These are phyloP conservation scores for Arctium lappa DNA, from an alignment of 129 eudicot species.

Conservation along the genomic window DNA sequence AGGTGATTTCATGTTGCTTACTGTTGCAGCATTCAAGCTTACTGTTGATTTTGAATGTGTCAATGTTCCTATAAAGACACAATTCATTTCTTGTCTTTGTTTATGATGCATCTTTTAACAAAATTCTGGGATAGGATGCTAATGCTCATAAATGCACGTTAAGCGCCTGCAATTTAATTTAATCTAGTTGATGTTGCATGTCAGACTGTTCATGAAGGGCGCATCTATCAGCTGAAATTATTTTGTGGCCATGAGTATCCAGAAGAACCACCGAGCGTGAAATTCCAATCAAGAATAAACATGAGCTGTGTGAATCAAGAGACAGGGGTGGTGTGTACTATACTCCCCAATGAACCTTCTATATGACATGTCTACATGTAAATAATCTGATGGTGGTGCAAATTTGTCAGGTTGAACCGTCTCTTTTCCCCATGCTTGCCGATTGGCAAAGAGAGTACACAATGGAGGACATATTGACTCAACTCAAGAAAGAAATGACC, in stretches of 20 bases:
- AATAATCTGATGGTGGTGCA: constrained; percentile 10
- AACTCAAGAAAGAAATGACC: constrained; percentile 73
- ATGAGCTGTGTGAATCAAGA: constrained; percentile 55
- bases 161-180: background rate
- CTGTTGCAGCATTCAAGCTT: background rate
- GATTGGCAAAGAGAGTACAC: constrained; percentile 81
- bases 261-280: constrained; percentile 48
- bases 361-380: constrained; percentile 4
- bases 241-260: constrained; percentile 55
- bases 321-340: constrained; percentile 60
- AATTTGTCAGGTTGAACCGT: constrained; percentile 64
- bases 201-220: constrained; percentile 81
- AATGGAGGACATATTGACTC: constrained; percentile 72
- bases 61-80: background rate
- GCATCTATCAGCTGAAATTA: constrained; percentile 60
- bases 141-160: background rate
- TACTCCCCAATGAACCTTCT: background rate
- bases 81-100: background rate
- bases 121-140: background rate
- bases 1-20: background rate
- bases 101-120: background rate
- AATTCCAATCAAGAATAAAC: constrained; percentile 53
- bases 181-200: constrained; percentile 8
- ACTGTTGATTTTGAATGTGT: background rate
- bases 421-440: constrained; percentile 75